These are phyloP conservation scores for Parastagonospora avenae DNA, from an alignment of 2,329 filamentous ascomycete genomes.

Conservation along the genomic window DNA sequence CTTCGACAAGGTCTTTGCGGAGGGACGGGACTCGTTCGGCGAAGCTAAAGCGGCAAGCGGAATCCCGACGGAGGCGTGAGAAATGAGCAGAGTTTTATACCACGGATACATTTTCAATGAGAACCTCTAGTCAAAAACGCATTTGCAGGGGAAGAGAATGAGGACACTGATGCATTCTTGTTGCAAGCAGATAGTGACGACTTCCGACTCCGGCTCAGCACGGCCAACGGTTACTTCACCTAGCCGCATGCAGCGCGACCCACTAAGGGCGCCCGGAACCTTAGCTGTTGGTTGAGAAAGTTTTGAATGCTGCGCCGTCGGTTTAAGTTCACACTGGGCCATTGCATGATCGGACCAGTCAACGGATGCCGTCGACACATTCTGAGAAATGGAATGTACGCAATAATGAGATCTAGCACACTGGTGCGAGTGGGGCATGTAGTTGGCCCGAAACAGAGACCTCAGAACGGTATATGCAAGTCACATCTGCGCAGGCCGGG, in stretches of 20 bases:
- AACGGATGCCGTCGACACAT: no score
- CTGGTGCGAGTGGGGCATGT: background rate
- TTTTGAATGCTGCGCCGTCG: background rate
- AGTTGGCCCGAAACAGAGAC: background rate
- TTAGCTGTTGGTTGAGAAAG: background rate
- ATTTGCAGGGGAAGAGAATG: no score
- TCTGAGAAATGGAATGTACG: no score
- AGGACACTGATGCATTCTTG: no score
- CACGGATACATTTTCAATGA: no score
- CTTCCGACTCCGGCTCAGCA: background rate
- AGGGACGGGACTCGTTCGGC: constrained; percentile 53
- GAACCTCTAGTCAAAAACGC: no score
- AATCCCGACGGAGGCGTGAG: constrained; percentile 29
- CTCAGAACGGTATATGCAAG: constrained; percentile 16
- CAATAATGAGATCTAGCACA: no score
- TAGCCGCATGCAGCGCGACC: background rate
- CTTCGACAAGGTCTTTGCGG: constrained; percentile 61
- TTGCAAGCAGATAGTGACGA: no score
- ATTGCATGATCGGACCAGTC: no score
- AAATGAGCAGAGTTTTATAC: no score
- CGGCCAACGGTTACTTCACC: background rate
- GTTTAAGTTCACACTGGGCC: background rate
- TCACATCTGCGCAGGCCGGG: constrained; percentile 12
- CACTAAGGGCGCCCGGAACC: background rate
- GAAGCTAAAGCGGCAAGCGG: constrained; percentile 51